Percentiles rank a stretch among this genome's conserved stretches.
These are phyloP conservation scores for Kwoniella europaea DNA, from an alignment of 768 basidiomycete species.

Conservation along the genomic window DNA sequence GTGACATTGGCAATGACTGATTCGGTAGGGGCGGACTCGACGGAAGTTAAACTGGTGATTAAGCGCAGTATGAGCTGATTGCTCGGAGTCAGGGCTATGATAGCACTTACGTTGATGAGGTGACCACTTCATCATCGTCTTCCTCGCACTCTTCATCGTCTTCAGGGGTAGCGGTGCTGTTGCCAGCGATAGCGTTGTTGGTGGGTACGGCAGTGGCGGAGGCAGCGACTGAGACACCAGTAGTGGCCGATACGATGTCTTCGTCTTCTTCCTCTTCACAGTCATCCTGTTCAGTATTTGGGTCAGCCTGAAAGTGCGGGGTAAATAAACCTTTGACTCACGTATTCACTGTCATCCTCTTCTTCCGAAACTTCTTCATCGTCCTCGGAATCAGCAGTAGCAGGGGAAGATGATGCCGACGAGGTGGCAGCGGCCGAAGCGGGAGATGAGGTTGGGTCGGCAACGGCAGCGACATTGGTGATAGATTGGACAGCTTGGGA, in stretches of 20 bases:
- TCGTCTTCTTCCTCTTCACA: constrained; percentile 27
- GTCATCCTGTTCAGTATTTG: constrained; percentile 10
- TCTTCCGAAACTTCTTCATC: constrained; percentile 13
- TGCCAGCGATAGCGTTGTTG: constrained; percentile 6
- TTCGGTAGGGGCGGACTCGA: neutral
- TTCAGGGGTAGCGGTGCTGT: constrained; percentile 2
- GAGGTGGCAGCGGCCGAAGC: constrained; percentile 6
- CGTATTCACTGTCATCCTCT: constrained; percentile 22
- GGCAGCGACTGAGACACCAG: constrained; percentile 12
- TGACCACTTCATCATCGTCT: constrained; percentile 7
- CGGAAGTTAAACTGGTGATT: neutral
- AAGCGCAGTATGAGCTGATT: neutral
- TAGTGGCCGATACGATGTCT: neutral
- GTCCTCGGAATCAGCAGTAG: constrained; percentile 1
- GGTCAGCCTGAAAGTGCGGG: neutral
- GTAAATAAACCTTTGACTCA: neutral
- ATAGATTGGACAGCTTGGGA: neutral
- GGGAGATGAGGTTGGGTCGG: constrained; percentile 2
- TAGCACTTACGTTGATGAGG: constrained; percentile 14
- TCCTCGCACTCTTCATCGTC: constrained; percentile 23
- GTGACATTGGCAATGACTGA: neutral
- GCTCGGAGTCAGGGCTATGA: neutral
- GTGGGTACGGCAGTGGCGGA: neutral
- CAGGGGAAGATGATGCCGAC: neutral
- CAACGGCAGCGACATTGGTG: constrained; percentile 19